Evolutionary conservation across 495 filamentous ascomycete genomes (phyloP).

Genomic region (Pyronema domesticum): DNA sequence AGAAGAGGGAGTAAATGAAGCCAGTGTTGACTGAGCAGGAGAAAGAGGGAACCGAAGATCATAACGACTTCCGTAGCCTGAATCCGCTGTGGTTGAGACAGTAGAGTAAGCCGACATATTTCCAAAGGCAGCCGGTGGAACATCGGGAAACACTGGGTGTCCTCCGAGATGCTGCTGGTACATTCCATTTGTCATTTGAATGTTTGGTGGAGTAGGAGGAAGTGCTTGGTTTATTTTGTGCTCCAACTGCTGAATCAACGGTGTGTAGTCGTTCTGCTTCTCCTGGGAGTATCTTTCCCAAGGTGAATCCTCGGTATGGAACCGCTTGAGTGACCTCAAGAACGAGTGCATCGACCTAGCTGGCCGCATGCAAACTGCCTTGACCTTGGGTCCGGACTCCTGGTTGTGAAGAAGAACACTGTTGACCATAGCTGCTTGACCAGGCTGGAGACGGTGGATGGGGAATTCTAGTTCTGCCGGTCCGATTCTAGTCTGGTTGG

Average conservation of each 20-base stretch:
- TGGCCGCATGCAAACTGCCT: slow-evolving; percentile 22
- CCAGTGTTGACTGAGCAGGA: slow-evolving; percentile 3
- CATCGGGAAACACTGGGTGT: background rate
- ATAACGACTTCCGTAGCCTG: background rate
- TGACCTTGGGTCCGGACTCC: slow-evolving; percentile 14
- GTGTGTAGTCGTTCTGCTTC: slow-evolving; percentile 20
- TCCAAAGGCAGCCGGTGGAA: background rate
- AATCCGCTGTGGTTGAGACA: background rate
- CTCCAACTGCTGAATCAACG: slow-evolving; percentile 2
- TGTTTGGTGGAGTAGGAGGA: background rate
- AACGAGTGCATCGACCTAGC: slow-evolving; percentile 21
- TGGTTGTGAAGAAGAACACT: slow-evolving; percentile 25
- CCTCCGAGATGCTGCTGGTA: background rate
- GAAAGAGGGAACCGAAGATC: background rate
- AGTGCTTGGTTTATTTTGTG: background rate
- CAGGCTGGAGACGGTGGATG: slow-evolving; percentile 17
- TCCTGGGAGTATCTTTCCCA: slow-evolving; percentile 24
- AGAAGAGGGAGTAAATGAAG: slow-evolving; percentile 4
- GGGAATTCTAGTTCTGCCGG: slow-evolving; percentile 20
- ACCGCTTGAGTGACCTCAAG: slow-evolving; percentile 17
- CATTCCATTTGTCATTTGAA: background rate
- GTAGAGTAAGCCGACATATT: background rate
- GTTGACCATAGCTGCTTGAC: slow-evolving; percentile 23
- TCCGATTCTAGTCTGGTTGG: slow-evolving; percentile 16
- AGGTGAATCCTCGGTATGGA: slow-evolving; percentile 11